phyloP scores from a whole-genome alignment of 2,329 filamentous ascomycete species.

The Ambrosiella beaveri region DNA sequence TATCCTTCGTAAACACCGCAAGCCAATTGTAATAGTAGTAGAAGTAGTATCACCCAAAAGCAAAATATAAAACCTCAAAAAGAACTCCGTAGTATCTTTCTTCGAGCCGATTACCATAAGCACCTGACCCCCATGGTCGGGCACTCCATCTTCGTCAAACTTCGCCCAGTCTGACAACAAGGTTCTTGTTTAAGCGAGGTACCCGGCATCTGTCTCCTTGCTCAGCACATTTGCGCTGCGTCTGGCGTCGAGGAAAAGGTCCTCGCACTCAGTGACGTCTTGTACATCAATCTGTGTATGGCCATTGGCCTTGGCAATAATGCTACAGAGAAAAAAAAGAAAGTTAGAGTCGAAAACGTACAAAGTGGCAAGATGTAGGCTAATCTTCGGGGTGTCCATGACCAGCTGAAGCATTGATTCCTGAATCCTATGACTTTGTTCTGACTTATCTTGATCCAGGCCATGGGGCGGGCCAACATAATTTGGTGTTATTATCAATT shows the following conservation, averaged over 20 bases:
- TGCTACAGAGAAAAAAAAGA: constrained; percentile 30
- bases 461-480: too few species aligned
- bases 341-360: neutral
- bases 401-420: too few species aligned
- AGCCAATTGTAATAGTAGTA: neutral
- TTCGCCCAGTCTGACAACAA: neutral
- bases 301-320: constrained; percentile 73
- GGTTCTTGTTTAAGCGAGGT: constrained; percentile 32
- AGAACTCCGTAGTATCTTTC: neutral
- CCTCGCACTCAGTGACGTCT: constrained; percentile 67
- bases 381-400: too few species aligned
- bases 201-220: constrained; percentile 44
- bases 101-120: neutral
- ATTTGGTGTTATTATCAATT: too few species aligned
- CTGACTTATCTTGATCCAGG: too few species aligned
- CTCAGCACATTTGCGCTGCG: constrained; percentile 55
- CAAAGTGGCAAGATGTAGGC: too few species aligned
- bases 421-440: too few species aligned
- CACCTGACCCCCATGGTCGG: neutral
- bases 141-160: neutral
- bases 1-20: neutral
- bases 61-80: neutral
- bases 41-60: neutral
- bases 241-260: constrained; percentile 67
- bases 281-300: constrained; percentile 58